Base-by-base conservation (phyloP, 179 eudicot species). In the Actinidia arguta region DNA sequence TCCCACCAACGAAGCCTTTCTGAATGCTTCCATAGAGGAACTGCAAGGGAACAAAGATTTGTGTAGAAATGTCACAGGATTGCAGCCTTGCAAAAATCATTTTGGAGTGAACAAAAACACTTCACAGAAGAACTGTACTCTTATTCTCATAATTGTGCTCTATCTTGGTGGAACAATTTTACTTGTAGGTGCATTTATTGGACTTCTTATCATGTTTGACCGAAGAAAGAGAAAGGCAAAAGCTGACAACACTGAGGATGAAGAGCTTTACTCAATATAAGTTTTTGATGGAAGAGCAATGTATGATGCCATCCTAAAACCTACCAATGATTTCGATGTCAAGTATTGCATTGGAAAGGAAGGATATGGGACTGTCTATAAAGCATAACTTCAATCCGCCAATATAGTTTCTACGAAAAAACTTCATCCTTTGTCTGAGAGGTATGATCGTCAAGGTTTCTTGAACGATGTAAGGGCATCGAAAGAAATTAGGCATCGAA, bases 361-460 rank as follows among this genome's bases (percentile, higher is more conserved):
- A 39, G 85, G 90, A 31, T 81, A 67, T 48, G 90, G 92, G 62
- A 76, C 76, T 48, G 90, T 89, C 66, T 89, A 89, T 58, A 89
- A 86, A 79, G 90, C 86, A 59, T 39, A 70, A 9, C 77, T 89
- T 47, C 63, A 79, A 75, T 82, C 80, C 20, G 76, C 75, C 58
- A 74, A 79, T 27, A 84, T 52, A 50, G 80, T 89, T 44, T 90
- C 92, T 54, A 85, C 87, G 5, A 88, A 89, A 80, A 78, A 48
- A 64, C 81, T 89, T 31, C 58, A 78, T 36, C 58, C 67, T 7
- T 82, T 75, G 1, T 47, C 64, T 13, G 86, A 83, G 69, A 78
- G 11, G 7, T 62, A n/a, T 11, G 82, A 89, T 80, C 79, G n/a
- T 16, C 74, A 58, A 70, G 84, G 81, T 17, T 89, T 87, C 25